Evolutionary conservation across 768 basidiomycete species (phyloP).

Genomic region (Lyophyllum semitale): DNA sequence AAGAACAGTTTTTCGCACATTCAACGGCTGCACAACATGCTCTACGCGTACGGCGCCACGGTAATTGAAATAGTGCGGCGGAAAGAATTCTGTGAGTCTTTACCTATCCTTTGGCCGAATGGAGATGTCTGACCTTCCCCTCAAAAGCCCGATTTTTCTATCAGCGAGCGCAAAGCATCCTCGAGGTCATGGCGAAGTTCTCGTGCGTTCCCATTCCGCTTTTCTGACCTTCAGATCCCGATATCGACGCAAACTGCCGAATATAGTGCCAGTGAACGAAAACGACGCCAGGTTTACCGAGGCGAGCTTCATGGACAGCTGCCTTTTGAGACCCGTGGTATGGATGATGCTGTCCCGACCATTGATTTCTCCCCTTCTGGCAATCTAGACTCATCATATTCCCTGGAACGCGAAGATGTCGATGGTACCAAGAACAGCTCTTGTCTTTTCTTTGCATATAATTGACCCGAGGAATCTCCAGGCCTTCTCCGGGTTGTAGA

Average conservation of each 20-base stretch:
- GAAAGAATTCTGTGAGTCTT: constrained; percentile 78
- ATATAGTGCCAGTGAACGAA: constrained; percentile 70
- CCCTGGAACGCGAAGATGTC: constrained; percentile 72
- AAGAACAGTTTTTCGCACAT: constrained; percentile 91
- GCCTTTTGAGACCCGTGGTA: constrained; percentile 80
- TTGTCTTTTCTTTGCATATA: constrained; percentile 1
- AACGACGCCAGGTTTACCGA: constrained; percentile 83
- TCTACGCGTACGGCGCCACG: constrained; percentile 91
- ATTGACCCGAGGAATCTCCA: constrained; percentile 28
- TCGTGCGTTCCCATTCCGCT: constrained; percentile 54
- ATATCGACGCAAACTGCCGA: neutral
- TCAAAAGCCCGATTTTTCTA: constrained; percentile 74
- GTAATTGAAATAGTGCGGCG: constrained; percentile 89
- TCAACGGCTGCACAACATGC: constrained; percentile 82
- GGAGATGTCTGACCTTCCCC: neutral
- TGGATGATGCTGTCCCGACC: constrained; percentile 78
- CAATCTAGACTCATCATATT: constrained; percentile 60
- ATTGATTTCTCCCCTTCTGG: constrained; percentile 81
- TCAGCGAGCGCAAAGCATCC: constrained; percentile 75
- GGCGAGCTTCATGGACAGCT: constrained; percentile 83
- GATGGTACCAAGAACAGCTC: constrained; percentile 53
- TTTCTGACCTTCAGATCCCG: neutral
- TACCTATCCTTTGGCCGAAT: neutral
- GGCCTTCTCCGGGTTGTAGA: constrained; percentile 63
- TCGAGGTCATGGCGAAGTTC: constrained; percentile 86